phyloP scores from a whole-genome alignment of 2,329 filamentous ascomycete genomes.

The Botrytis elliptica region DNA sequence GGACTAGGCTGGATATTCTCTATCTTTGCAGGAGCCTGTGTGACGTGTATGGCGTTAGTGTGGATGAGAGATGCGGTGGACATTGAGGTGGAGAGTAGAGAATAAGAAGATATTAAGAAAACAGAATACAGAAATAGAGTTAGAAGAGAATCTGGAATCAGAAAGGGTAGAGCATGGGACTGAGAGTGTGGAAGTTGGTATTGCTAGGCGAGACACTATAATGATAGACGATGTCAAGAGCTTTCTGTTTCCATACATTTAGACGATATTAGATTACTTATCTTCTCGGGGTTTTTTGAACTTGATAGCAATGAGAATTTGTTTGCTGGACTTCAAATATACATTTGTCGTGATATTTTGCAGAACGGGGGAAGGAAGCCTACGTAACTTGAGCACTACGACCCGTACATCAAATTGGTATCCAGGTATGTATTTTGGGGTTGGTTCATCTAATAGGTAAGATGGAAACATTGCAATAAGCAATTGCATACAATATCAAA shows the following conservation, averaged over 20 bases:
- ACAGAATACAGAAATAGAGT: neutral
- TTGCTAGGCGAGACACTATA: neutral
- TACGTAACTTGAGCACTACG: neutral
- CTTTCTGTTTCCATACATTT: neutral
- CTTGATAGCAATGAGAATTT: neutral
- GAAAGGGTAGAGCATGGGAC: neutral
- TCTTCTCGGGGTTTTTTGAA: neutral
- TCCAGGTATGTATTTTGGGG: neutral
- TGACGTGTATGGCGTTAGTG: neutral
- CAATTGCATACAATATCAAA: neutral
- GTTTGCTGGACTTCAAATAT: neutral
- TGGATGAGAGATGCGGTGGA: neutral
- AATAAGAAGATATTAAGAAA: neutral
- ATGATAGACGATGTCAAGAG: neutral
- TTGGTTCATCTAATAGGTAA: neutral
- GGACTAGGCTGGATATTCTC: neutral
- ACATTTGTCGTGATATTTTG: neutral
- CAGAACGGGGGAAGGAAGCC: neutral
- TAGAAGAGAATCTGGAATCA: neutral
- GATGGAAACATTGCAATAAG: neutral
- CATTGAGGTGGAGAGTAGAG: neutral
- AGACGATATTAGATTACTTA: neutral
- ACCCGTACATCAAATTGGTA: no score
- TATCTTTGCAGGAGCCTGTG: neutral
- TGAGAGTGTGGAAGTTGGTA: neutral